Conservation (phyloP, 2,329 filamentous ascomycete species). For the Helicocarpus griseus region DNA sequence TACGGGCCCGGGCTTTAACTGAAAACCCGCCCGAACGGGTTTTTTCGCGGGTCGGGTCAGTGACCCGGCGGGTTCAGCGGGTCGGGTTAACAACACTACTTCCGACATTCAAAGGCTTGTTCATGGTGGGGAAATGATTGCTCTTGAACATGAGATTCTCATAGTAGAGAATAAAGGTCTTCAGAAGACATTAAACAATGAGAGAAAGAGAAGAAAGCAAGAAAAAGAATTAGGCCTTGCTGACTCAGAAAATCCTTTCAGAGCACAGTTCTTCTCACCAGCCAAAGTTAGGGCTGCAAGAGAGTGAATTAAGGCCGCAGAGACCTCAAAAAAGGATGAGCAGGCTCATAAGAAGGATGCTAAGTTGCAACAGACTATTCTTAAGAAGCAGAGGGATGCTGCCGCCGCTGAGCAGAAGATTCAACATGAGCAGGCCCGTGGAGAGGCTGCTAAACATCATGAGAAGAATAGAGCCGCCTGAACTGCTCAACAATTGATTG, state of each 20-base stretch:
- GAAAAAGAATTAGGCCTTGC: neutral
- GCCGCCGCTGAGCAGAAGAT: neutral
- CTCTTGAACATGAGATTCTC: neutral
- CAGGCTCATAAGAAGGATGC: conserved; percentile 1
- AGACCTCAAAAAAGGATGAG: no score
- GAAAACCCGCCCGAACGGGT: no score
- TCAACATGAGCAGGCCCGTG: neutral
- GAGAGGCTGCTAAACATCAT: neutral
- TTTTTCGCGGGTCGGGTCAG: no score
- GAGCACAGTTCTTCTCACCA: conserved; percentile 5
- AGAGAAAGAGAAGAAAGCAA: neutral
- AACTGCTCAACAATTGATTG: neutral
- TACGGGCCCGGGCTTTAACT: no score
- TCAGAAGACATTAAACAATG: neutral
- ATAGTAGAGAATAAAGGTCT: neutral
- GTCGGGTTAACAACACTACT: no score
- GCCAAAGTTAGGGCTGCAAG: no score
- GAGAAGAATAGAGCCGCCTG: neutral
- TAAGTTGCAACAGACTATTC: conserved; percentile 3
- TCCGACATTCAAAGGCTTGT: neutral
- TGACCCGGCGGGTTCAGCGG: no score
- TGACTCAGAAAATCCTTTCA: neutral
- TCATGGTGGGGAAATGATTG: neutral
- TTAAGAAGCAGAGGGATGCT: neutral
- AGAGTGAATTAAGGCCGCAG: no score